These are phyloP conservation scores for Lasiodiplodia hormozganensis DNA, from an alignment of 2,329 filamentous ascomycete species.

Conservation along the genomic window DNA sequence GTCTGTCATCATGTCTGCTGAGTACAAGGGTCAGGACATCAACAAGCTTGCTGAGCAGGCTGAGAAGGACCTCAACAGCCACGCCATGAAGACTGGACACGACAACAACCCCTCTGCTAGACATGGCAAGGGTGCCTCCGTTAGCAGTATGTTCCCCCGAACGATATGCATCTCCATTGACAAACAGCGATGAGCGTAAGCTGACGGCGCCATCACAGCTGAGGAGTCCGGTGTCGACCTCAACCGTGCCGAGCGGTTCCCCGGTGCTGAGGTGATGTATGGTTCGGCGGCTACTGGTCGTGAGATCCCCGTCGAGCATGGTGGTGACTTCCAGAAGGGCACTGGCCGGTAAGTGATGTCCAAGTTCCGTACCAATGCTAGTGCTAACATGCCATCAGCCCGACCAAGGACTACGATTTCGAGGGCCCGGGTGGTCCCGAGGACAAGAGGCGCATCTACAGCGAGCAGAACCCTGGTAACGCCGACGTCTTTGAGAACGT, in stretches of 20 bases:
- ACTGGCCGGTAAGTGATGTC: conserved; percentile 47
- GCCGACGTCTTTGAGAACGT: conserved; percentile 51
- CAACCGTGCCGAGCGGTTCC: conserved; percentile 50
- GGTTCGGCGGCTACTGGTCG: conserved; percentile 54
- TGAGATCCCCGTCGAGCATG: conserved; percentile 55
- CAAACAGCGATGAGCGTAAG: neutral
- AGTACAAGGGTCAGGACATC: conserved; percentile 12
- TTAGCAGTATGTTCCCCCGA: conserved; percentile 45
- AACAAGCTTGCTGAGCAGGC: conserved; percentile 55
- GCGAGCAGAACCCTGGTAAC: conserved; percentile 47
- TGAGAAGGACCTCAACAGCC: conserved; percentile 56
- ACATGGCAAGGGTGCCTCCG: conserved; percentile 37
- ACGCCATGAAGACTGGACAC: conserved; percentile 43
- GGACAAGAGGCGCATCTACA: conserved; percentile 47
- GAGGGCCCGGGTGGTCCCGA: conserved; percentile 58
- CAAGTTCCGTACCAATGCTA: neutral
- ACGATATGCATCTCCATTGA: no score
- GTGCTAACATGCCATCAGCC: conserved; percentile 34
- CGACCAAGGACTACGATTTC: conserved; percentile 57
- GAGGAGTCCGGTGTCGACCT: conserved; percentile 57
- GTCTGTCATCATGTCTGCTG: conserved; percentile 9
- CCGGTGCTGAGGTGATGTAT: conserved; percentile 52
- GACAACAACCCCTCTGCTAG: conserved; percentile 11
- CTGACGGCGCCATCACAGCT: conserved; percentile 38
- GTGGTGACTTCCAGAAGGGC: conserved; percentile 50